These are phyloP conservation scores for Withania somnifera DNA, from an alignment of 305 asterid species.

Conservation along the genomic window DNA sequence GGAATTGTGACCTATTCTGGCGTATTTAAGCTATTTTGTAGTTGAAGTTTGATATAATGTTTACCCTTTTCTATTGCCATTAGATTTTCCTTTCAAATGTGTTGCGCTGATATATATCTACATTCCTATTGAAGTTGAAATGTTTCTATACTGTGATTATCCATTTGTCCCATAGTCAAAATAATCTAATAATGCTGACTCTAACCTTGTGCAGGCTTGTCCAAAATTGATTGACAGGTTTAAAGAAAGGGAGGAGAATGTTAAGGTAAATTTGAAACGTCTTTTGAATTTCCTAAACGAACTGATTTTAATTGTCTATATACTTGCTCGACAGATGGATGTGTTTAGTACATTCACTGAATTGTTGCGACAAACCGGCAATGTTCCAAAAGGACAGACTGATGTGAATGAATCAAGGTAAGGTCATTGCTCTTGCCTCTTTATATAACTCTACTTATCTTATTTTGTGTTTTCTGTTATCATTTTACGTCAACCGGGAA, in stretches of 20 bases:
- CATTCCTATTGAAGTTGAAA: not conserved
- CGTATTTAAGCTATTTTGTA: not conserved
- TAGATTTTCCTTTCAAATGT: not conserved
- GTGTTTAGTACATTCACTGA: constrained; percentile 90
- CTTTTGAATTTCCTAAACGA: not conserved
- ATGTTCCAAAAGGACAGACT: constrained; percentile 82
- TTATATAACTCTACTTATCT: not conserved
- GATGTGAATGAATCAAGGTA: constrained; percentile 81
- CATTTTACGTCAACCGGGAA: no score
- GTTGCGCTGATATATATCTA: not conserved
- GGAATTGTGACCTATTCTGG: not conserved
- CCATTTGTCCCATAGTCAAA: not conserved
- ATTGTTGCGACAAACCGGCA: constrained; percentile 93
- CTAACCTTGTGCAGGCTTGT: constrained; percentile 57
- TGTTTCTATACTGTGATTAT: not conserved
- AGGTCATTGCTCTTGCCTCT: constrained; percentile 21
- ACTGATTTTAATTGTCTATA: constrained; percentile 10
- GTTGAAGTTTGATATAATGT: not conserved
- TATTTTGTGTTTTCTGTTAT: constrained; percentile 4
- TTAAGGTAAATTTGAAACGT: constrained; percentile 48
- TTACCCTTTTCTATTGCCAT: not conserved
- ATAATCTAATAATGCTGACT: not conserved
- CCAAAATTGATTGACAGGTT: constrained; percentile 97
- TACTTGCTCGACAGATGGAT: constrained; percentile 70
- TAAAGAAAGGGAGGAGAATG: constrained; percentile 98